Evolutionary conservation across 2,329 filamentous ascomycete genomes (phyloP).

Genomic region (Taxawa tesnikishii): DNA sequence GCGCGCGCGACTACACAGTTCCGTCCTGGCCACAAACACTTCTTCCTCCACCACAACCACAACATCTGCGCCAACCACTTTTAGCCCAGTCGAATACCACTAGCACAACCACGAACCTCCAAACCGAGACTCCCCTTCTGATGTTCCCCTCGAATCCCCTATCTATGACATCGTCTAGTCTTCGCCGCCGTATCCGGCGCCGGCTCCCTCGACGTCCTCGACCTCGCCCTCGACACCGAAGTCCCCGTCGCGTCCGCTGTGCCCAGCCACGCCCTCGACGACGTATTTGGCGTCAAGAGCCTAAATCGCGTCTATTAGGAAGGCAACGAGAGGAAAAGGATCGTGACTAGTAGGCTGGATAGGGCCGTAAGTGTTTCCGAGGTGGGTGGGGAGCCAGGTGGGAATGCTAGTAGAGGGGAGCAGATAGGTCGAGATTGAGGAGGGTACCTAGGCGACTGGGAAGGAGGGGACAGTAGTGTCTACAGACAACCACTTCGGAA

Average conservation of each 20-base stretch:
- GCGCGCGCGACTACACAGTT: slow-evolving; percentile 87
- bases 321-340: slow-evolving; percentile 67
- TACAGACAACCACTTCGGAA: too few species aligned
- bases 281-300: slow-evolving; percentile 46
- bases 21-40: too few species aligned
- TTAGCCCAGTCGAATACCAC: too few species aligned
- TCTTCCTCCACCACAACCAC: too few species aligned
- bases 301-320: slow-evolving; percentile 95
- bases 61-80: too few species aligned
- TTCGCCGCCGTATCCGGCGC: slow-evolving; percentile 91
- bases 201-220: slow-evolving; percentile 87
- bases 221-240: slow-evolving; percentile 82
- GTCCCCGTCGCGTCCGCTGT: slow-evolving; percentile 69
- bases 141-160: slow-evolving; percentile 74
- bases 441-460: too few species aligned
- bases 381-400: slow-evolving; percentile 67
- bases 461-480: too few species aligned
- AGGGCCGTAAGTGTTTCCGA: slow-evolving; percentile 87
- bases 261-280: slow-evolving; percentile 22
- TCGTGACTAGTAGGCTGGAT: slow-evolving; percentile 85
- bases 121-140: too few species aligned
- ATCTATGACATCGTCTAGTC: slow-evolving; percentile 95
- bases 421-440: too few species aligned
- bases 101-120: too few species aligned
- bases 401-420: too few species aligned